A percentile compares a stretch with the other conserved stretches of the same genome.
Evolutionary conservation across 495 filamentous ascomycete genomes (phyloP).

Genomic region (Lasiosphaeria ovina): DNA sequence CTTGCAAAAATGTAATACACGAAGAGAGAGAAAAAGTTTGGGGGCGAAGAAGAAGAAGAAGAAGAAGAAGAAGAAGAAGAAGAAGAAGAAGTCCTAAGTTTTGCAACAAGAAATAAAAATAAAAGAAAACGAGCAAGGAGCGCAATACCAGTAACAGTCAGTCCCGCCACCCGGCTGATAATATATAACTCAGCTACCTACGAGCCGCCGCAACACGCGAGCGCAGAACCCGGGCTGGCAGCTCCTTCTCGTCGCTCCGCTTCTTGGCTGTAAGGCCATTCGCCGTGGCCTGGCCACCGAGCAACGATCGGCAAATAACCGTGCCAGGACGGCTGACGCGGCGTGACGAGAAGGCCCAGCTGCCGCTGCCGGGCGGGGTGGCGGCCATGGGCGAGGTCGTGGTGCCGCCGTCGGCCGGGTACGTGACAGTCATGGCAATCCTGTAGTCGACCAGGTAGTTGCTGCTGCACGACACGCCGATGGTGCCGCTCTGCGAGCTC

Average conservation of each 20-base stretch:
- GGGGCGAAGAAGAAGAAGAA: no score
- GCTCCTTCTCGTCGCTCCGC: neutral
- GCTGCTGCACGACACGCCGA: conserved; percentile 18
- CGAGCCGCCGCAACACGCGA: no score
- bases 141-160: no score
- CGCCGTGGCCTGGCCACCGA: conserved; percentile 9
- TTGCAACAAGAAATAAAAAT: no score
- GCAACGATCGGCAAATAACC: conserved; percentile 12
- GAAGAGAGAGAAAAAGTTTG: no score
- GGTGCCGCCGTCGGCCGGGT: conserved; percentile 17
- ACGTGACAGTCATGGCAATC: conserved; percentile 23
- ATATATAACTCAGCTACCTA: no score
- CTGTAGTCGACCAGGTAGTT: conserved; percentile 19
- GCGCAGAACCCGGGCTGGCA: no score
- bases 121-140: no score
- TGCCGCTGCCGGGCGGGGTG: conserved; percentile 19
- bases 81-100: no score
- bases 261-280: conserved; percentile 17
- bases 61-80: no score
- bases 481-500: conserved; percentile 18
- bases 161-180: no score
- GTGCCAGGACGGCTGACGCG: conserved; percentile 17
- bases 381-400: conserved; percentile 19
- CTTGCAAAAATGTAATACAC: no score
- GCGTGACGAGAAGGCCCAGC: conserved; percentile 18